Base-by-base conservation (phyloP, 768 basidiomycete genomes). In the Tulasnella sp. region DNA sequence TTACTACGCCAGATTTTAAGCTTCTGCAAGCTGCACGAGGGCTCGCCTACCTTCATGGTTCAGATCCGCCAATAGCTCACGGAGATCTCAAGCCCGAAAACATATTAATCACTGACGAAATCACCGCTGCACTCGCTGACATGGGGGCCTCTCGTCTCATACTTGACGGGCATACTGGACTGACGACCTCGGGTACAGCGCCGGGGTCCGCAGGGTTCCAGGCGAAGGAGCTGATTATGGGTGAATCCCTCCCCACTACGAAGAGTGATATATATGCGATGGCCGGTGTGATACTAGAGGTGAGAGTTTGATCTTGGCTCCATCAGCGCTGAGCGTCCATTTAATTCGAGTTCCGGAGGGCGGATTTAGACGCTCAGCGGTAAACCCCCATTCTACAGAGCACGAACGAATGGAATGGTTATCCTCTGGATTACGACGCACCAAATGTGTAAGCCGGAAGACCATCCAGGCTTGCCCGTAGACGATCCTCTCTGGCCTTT, bases 61-160 rank as follows among this genome's bases (percentile, higher is more conserved):
- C 39, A 40, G 39, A 4, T 10, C 39, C 39, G 39, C 68, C 80
- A 16, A 72, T 82, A 9, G 81, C 79, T 16, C 81, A 82, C 58
- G 81, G 81, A 3, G 81, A 82, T 62, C 42, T 82, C n/a, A 81
- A 81, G 75, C 46, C 38, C 38, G 75, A 75, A 16, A 75, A 75
- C 39, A 40, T 40, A 40, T 10, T 40, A 40, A 40, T 40, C 39
- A 40, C 39, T 3, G 39, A 40, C 39, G 39, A 40, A 40, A 3
- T 40, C 10, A 40, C 39, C 39, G 39, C 39, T 40, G 39, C 39
- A 10, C 39, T 40, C 39, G 3, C 5, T 40, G 39, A 40, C 10
- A 40, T 40, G 39, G 39, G 39, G 10, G 39, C 39, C 39, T 40
- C 39, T 40, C 39, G 39, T 40, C 39, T 40, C 39, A 40, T 40